A percentile compares a stretch with the other conserved stretches of the same genome.
Evolutionary conservation across 495 filamentous ascomycete genomes (phyloP).

Genomic region (Parmelia sp.): DNA sequence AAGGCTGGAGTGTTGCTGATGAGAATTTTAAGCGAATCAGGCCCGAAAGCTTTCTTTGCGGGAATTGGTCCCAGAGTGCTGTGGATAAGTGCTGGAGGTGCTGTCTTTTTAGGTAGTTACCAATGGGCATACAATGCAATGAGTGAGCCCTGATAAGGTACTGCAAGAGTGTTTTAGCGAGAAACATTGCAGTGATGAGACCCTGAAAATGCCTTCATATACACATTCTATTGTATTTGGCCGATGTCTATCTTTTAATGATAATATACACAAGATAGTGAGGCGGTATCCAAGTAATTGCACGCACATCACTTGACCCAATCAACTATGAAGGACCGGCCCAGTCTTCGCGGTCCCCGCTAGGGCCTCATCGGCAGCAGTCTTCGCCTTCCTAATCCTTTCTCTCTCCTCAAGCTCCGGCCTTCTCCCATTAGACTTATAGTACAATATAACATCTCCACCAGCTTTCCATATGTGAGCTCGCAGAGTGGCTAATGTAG

Average conservation of each 20-base stretch:
- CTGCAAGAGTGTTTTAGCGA: neutral
- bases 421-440: conserved; percentile 83
- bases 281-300: neutral
- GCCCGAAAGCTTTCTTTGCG: conserved; percentile 72
- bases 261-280: neutral
- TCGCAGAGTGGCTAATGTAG: conserved; percentile 86
- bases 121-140: conserved; percentile 79
- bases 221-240: neutral
- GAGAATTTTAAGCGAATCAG: conserved; percentile 62
- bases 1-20: conserved; percentile 53
- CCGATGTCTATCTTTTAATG: neutral
- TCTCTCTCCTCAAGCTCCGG: conserved; percentile 27
- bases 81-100: conserved; percentile 92
- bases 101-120: conserved; percentile 93
- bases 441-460: conserved; percentile 81
- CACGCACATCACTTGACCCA: neutral
- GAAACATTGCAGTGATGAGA: neutral
- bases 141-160: conserved; percentile 23
- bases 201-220: neutral
- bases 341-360: conserved; percentile 21
- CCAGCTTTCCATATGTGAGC: conserved; percentile 88
- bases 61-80: conserved; percentile 83
- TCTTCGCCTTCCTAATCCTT: conserved; percentile 5
- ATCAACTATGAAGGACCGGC: conserved; percentile 17
- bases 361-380: conserved; percentile 20